Evolutionary conservation across 2,329 filamentous ascomycete genomes (phyloP).

Genomic region (Alternaria panax): DNA sequence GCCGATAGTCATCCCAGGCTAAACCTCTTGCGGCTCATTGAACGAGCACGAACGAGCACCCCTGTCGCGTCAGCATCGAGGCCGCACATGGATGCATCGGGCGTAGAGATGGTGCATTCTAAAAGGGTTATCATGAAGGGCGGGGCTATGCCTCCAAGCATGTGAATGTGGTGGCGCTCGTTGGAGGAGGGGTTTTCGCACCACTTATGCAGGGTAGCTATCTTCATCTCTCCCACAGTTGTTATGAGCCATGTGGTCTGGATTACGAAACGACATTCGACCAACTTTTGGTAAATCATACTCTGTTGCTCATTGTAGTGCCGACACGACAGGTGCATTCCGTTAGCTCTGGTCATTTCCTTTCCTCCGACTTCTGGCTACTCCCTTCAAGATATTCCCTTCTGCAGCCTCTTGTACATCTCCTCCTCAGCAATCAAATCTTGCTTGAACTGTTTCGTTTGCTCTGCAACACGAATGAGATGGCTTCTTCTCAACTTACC

Average conservation of each 20-base stretch:
- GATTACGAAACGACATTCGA: too few relatives aligned
- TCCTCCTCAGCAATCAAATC: background rate
- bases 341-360: too few relatives aligned
- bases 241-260: too few relatives aligned
- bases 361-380: too few relatives aligned
- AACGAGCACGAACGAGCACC: slow-evolving; percentile 9
- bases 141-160: background rate
- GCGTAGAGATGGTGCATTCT: background rate
- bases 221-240: too few relatives aligned
- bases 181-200: background rate
- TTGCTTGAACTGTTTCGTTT: background rate
- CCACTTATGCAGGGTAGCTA: background rate
- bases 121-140: background rate
- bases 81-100: background rate
- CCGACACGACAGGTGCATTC: too few relatives aligned
- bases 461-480: background rate
- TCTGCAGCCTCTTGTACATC: background rate
- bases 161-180: background rate
- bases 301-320: too few relatives aligned
- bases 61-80: background rate
- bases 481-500: background rate
- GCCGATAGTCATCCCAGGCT: background rate
- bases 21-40: slow-evolving; percentile 22
- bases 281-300: too few relatives aligned
- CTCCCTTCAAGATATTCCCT: too few relatives aligned